Conservation (phyloP, 2,329 filamentous ascomycete genomes). For the Xylariaceae sp. region DNA sequence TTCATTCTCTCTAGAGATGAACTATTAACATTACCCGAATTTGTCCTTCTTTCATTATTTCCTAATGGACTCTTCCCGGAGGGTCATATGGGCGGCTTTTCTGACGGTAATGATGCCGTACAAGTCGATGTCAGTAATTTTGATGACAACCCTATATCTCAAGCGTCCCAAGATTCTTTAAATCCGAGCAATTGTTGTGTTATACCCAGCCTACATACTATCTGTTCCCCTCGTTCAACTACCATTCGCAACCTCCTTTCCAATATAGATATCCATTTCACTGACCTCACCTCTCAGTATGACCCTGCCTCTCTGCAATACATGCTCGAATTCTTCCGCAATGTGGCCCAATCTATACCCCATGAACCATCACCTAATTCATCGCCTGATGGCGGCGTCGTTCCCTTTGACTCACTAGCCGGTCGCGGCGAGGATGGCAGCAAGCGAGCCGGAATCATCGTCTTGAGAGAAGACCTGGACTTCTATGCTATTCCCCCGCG, state of each 20-base stretch:
- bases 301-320: slow-evolving; percentile 94
- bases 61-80: slow-evolving; percentile 97
- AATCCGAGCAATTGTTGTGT: slow-evolving; percentile 21
- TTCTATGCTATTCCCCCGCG: slow-evolving; percentile 93
- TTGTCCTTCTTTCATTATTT: slow-evolving; percentile 94
- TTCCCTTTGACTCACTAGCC: slow-evolving; percentile 67
- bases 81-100: slow-evolving; percentile 87
- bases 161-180: slow-evolving; percentile 26
- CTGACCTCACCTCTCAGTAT: slow-evolving; percentile 60
- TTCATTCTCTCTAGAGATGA: slow-evolving; percentile 95
- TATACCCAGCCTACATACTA: slow-evolving; percentile 13
- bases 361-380: slow-evolving; percentile 62
- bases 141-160: slow-evolving; percentile 23
- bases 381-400: slow-evolving; percentile 57
- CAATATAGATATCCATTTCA: slow-evolving; percentile 40
- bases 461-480: slow-evolving; percentile 90
- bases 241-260: slow-evolving; percentile 33
- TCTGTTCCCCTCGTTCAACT: slow-evolving; percentile 22
- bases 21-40: slow-evolving; percentile 90
- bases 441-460: slow-evolving; percentile 95
- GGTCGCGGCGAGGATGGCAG: slow-evolving; percentile 52
- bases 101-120: slow-evolving; percentile 80
- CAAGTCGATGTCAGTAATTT: slow-evolving; percentile 82
- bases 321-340: slow-evolving; percentile 98
- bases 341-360: slow-evolving; percentile 93